phyloP scores from a whole-genome alignment of 192 early-diverging fungal species.

The Funneliformis mosseae region DNA sequence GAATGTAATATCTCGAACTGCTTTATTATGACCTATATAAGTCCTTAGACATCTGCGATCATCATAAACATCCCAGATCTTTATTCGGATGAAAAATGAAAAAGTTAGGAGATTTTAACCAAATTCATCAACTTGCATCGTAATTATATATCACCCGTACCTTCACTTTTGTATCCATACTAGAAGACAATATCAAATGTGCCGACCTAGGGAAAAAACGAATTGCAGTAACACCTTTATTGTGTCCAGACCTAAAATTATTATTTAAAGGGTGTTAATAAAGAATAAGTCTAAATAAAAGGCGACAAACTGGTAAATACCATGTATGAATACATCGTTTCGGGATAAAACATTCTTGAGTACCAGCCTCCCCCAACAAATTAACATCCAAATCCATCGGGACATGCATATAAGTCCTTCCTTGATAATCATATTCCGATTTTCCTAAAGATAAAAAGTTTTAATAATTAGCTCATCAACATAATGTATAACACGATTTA shows the following conservation, averaged over 20 bases:
- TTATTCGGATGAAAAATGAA: background rate
- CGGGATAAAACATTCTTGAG: constrained; percentile 82
- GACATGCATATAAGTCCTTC: constrained; percentile 94
- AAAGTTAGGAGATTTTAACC: too few species aligned
- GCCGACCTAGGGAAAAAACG: constrained; percentile 88
- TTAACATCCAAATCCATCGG: constrained; percentile 88
- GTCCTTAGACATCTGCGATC: constrained; percentile 85
- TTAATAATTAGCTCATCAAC: background rate
- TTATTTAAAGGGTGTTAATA: background rate
- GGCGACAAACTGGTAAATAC: constrained; percentile 17
- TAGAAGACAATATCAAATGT: constrained; percentile 85
- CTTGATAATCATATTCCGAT: constrained; percentile 86
- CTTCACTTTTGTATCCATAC: constrained; percentile 97
- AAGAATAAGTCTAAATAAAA: background rate
- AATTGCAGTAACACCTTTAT: constrained; percentile 88
- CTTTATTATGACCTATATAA: constrained; percentile 90
- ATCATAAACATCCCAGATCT: constrained; percentile 95
- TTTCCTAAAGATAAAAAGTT: constrained; percentile 37
- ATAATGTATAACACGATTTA: background rate
- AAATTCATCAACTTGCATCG: too few species aligned
- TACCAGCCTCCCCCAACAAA: constrained; percentile 69
- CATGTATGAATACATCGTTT: constrained; percentile 88
- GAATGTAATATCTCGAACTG: constrained; percentile 90
- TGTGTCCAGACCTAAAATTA: constrained; percentile 67
- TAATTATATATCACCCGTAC: constrained; percentile 37